Base-by-base conservation (phyloP, 208 protist species). In the Phytomonas sp. region DNA sequence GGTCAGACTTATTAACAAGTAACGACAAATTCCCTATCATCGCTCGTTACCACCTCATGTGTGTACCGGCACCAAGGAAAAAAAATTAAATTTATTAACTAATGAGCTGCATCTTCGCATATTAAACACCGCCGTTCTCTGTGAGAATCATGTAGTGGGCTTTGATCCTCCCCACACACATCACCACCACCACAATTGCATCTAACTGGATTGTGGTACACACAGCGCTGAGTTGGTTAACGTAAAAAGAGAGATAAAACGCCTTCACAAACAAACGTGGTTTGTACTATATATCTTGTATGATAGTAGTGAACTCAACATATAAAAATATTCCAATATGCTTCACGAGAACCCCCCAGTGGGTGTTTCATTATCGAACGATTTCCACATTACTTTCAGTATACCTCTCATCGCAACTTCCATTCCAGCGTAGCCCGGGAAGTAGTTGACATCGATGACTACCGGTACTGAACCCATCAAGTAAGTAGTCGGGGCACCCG, bases 361-460 rank as follows among this genome's bases (percentile, higher is more conserved):
- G 36, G 36, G 36, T 9, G 40, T 51, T 51, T 51, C 40, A 6
- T 2, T 20, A 51, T 51, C 13, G 9, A 3, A 2, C 20, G 20
- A 51, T 17, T 17, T 17, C 40, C 40, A 51, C 40, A 51, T 51
- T 23, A 51, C 9, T 15, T 51, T 51, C 20, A 51, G 40, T 17
- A 51, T 51, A 15, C 40, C 13, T 15, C 40, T 51, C 40, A 51
- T 78, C 0, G 76, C 81, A 43, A 82, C 69, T 36, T 32, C 60
- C 67, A 92, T 73, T 15, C 84, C 87, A n/a, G 76, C 78, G 75
- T 84, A 96, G 20, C 90, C 80, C 2, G 90, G 90, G 66, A 93
- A 96, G 84, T 91, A 96, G 74, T 96, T 96, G 15, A 92, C 79
- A 61, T 96, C 90, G 23, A 96, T 80, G 9, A 93, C 74, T 2